Evolutionary conservation across 176 grass and related monocot species (phyloP), one percentile per base, ranked within the genome.

Genomic region (Aechmea fasciata): DNA sequence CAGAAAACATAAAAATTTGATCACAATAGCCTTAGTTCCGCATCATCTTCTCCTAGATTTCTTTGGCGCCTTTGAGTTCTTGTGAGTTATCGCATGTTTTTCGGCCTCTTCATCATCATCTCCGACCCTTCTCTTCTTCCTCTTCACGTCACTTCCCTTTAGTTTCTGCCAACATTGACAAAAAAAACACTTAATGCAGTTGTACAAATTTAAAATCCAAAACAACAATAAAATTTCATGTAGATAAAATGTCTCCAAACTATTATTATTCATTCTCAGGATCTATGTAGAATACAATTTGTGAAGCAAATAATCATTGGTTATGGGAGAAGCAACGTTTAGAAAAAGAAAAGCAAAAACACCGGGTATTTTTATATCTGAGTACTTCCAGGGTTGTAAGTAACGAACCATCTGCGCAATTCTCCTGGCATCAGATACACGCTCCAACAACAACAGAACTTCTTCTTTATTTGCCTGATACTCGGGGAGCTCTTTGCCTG

Each of bases 371-470:
- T 14, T 11, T 47, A 68, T 66, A 57, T 50, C 11, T 0, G 25
- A 33, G 26, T 11, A 72, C 8, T 65, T 17, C 48, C 66, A 77
- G 3, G 33, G 33, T 41, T 5, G 33, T 41, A 64, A 52, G 52
- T 26, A 13, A 47, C 49, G 18, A 90, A 99, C 94, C 63, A 74
- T 93, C 13, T 81, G 67, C 47, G 89, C 80, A 2, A 90, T 77
- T 76, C 87, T 99, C 79, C 79, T 97, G 13, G 86, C 84, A 65
- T 92, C 84, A 0, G 79, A 81, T 69, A 92, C 77, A 22, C 52
- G 74, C 66, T 87, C 89, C 57, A 71, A 78, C 54, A 87, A 80
- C 70, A 90, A 80, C 53, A 90, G 70, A 15, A 93, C 87, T 81
- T 97, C 86, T 33, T 64, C 52, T 55, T 54, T 25, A 22, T 79